A percentile compares a stretch with the other conserved stretches of the same genome.
Evolutionary conservation across 2,329 filamentous ascomycete species (phyloP).

Genomic region (Ascochyta clinopodiicola): DNA sequence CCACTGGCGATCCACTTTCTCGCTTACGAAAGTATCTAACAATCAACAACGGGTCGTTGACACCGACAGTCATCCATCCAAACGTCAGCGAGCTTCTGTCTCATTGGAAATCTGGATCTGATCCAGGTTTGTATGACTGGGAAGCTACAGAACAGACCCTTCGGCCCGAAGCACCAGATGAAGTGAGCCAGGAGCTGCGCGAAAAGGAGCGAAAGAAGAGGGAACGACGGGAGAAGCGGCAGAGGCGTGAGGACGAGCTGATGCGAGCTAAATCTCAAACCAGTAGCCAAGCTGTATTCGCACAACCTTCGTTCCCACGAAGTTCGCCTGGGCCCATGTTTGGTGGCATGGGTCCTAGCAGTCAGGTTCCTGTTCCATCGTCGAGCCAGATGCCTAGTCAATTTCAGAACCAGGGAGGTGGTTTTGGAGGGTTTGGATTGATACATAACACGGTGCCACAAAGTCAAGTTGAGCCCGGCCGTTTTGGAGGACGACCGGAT

Average conservation of each 20-base stretch:
- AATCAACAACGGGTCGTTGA: constrained; percentile 32
- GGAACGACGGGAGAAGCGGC: constrained; percentile 50
- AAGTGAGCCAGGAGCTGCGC: constrained; percentile 46
- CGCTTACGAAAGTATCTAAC: constrained; percentile 49
- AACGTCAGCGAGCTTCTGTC: constrained; percentile 47
- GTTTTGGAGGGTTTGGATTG: constrained; percentile 16
- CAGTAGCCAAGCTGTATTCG: constrained; percentile 27
- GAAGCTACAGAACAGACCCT: constrained; percentile 38
- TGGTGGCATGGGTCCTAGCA: constrained; percentile 30
- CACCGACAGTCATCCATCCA: constrained; percentile 32
- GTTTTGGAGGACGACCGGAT: constrained; percentile 42
- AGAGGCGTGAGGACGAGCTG: constrained; percentile 48
- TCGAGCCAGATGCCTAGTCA: constrained; percentile 25
- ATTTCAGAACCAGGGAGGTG: constrained; percentile 1
- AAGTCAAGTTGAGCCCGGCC: constrained; percentile 46
- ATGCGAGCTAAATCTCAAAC: constrained; percentile 21
- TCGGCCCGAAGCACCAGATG: constrained; percentile 40
- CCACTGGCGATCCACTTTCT: constrained; percentile 24
- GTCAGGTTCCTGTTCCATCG: constrained; percentile 26
- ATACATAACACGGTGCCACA: constrained; percentile 15
- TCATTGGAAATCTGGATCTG: constrained; percentile 51
- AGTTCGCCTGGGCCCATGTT: constrained; percentile 39
- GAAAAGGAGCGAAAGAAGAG: constrained; percentile 47
- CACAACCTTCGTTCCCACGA: constrained; percentile 28
- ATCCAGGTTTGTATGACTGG: constrained; percentile 53